Evolutionary conservation across 257 asterid genomes (phyloP).

Genomic region (Lantana camara): DNA sequence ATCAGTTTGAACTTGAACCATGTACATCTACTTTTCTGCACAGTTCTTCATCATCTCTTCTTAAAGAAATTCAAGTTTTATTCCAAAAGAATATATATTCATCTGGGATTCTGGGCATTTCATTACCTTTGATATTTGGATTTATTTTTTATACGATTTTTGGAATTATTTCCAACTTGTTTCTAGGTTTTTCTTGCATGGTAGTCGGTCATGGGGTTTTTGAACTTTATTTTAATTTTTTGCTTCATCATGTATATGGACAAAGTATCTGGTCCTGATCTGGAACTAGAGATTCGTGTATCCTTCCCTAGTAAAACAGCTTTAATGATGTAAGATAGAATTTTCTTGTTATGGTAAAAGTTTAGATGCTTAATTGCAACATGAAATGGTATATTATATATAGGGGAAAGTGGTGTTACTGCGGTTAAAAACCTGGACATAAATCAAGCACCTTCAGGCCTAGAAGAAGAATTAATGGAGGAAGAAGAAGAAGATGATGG

Average conservation of each 20-base stretch:
- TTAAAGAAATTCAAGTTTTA: too few relatives aligned
- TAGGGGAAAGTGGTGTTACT: slow-evolving; percentile 34
- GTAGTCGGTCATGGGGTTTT: not conserved
- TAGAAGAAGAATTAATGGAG: slow-evolving; percentile 49
- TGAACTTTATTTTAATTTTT: not conserved
- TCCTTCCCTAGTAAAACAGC: not conserved
- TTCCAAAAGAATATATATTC: not conserved
- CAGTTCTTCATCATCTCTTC: too few relatives aligned
- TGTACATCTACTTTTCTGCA: too few relatives aligned
- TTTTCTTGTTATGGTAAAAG: not conserved
- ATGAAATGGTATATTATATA: not conserved
- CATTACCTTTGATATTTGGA: not conserved
- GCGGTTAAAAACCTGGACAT: slow-evolving; percentile 56
- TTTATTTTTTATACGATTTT: not conserved
- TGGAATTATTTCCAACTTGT: not conserved
- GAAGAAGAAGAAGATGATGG: slow-evolving; percentile 42
- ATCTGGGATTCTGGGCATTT: not conserved
- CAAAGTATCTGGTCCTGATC: not conserved
- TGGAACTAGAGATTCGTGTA: not conserved
- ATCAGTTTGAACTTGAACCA: too few relatives aligned
- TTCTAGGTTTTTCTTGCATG: slow-evolving; percentile 33
- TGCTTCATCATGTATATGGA: not conserved
- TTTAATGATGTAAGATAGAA: not conserved
- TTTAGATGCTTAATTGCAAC: not conserved
- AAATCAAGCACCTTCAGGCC: slow-evolving; percentile 49